These are phyloP conservation scores for Xylariales sp. DNA, from an alignment of 2,329 filamentous ascomycete genomes.

Conservation along the genomic window DNA sequence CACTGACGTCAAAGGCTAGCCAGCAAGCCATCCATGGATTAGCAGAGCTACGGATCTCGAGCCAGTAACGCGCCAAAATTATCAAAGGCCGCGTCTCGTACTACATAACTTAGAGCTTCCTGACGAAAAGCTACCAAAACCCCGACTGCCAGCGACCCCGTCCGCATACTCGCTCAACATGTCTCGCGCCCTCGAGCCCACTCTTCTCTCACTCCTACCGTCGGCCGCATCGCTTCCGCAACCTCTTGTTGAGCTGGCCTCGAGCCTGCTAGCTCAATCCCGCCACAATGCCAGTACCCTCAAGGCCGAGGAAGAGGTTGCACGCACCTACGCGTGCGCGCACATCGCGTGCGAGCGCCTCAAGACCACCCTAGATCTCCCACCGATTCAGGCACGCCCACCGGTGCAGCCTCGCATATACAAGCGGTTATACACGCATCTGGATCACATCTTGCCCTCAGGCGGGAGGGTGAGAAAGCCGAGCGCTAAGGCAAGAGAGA, in stretches of 20 bases:
- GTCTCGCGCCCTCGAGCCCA: conserved; percentile 71
- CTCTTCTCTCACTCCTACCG: conserved; percentile 65
- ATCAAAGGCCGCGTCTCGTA: too few species aligned
- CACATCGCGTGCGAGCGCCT: conserved; percentile 86
- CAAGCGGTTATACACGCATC: conserved; percentile 75
- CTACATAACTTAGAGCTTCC: too few species aligned
- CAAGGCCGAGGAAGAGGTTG: conserved; percentile 83
- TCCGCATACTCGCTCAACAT: too few species aligned
- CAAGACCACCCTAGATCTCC: conserved; percentile 71
- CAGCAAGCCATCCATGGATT: too few species aligned
- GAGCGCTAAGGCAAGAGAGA: conserved; percentile 27
- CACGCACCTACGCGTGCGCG: conserved; percentile 77
- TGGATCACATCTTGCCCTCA: conserved; percentile 65
- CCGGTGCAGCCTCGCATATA: conserved; percentile 79
- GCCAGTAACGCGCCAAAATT: too few species aligned
- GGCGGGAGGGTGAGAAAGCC: conserved; percentile 25
- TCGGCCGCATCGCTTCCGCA: conserved; percentile 60
- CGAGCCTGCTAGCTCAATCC: conserved; percentile 75
- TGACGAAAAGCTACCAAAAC: too few species aligned
- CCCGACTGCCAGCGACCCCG: too few species aligned
- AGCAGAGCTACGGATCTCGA: too few species aligned
- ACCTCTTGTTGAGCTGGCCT: conserved; percentile 66
- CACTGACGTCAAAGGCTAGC: too few species aligned
- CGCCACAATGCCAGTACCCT: conserved; percentile 71
- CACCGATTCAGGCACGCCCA: conserved; percentile 68